Conservation (phyloP, 2,329 filamentous ascomycete species). For the Helotiales sp. region DNA sequence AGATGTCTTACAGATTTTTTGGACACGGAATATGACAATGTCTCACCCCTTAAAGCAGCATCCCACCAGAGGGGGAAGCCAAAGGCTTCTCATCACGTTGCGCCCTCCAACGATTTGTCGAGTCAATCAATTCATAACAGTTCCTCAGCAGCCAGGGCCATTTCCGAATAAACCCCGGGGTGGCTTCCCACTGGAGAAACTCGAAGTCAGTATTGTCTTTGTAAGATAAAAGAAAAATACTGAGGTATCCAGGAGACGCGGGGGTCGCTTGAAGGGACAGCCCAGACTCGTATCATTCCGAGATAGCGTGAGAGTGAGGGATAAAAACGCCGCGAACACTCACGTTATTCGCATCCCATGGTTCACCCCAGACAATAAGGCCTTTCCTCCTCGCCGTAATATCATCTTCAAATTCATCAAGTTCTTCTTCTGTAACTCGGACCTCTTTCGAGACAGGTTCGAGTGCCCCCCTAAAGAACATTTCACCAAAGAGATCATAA, state of each 20-base stretch:
- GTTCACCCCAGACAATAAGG: conserved; percentile 34
- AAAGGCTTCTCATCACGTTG: conserved; percentile 19
- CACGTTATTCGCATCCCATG: conserved; percentile 26
- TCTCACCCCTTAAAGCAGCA: not conserved
- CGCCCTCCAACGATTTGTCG: conserved; percentile 32
- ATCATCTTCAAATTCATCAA: conserved; percentile 24
- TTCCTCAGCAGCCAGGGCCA: conserved; percentile 30
- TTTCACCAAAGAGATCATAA: conserved; percentile 32
- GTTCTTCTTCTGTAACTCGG: not conserved
- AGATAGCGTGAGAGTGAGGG: no score
- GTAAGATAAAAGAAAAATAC: not conserved
- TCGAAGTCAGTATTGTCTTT: not conserved
- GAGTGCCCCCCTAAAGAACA: conserved; percentile 10
- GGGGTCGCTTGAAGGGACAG: no score
- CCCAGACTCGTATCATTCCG: no score
- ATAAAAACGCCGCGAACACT: not conserved
- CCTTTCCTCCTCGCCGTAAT: conserved; percentile 24
- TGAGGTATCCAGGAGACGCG: no score
- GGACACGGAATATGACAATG: not conserved
- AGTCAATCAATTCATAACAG: conserved; percentile 27
- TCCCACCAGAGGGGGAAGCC: not conserved
- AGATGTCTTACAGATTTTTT: no score
- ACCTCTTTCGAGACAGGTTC: not conserved
- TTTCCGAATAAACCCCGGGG: conserved; percentile 27
- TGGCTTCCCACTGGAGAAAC: not conserved